phyloP scores from a whole-genome alignment of 1,284 basidiomycete species.

The Ceratobasidium sp. region DNA sequence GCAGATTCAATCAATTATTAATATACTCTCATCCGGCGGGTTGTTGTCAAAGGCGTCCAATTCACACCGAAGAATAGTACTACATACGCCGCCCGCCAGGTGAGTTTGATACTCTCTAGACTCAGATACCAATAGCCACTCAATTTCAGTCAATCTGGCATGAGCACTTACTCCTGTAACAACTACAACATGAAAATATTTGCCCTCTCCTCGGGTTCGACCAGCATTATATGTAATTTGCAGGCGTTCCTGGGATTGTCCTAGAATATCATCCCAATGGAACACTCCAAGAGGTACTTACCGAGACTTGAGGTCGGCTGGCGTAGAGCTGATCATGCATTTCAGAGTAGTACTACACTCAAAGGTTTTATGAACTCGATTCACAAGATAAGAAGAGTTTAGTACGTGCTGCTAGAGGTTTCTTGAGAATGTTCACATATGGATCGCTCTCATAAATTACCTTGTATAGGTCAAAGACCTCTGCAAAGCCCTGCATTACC shows the following conservation, averaged over 20 bases:
- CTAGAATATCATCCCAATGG: constrained; percentile 32
- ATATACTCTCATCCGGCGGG: neutral
- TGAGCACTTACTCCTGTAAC: constrained; percentile 14
- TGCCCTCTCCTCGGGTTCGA: constrained; percentile 29
- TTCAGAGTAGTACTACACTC: neutral
- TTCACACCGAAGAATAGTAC: constrained; percentile 10
- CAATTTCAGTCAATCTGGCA: constrained; percentile 9
- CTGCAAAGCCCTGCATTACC: neutral
- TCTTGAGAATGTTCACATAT: no score
- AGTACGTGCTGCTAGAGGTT: neutral
- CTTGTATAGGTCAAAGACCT: neutral
- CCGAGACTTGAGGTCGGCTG: neutral
- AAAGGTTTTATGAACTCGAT: neutral
- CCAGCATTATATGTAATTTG: neutral
- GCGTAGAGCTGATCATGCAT: neutral
- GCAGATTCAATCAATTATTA: no score
- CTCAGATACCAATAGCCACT: no score
- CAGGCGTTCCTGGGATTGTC: constrained; percentile 20
- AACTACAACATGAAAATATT: constrained; percentile 17
- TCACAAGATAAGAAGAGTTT: neutral
- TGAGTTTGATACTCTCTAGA: neutral
- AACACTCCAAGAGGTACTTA: constrained; percentile 24
- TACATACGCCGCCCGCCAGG: constrained; percentile 20
- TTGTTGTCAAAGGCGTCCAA: constrained; percentile 13
- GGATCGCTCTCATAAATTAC: neutral